These are phyloP conservation scores for Oenanthe sinensis DNA, from an alignment of 129 eudicot species.

Conservation along the genomic window DNA sequence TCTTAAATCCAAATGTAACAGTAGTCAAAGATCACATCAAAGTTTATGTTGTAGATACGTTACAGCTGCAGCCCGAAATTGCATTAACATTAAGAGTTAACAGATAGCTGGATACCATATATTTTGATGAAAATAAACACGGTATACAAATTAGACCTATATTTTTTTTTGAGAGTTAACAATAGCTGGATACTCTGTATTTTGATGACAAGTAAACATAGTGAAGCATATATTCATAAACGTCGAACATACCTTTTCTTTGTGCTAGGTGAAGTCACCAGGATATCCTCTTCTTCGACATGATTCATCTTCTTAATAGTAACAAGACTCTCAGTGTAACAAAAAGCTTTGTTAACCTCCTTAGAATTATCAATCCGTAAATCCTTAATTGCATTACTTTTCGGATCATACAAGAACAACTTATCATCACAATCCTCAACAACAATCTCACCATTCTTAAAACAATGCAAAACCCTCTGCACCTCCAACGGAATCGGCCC, in stretches of 20 bases:
- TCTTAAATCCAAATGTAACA: not conserved
- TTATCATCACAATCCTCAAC: not conserved
- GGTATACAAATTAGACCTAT: not conserved
- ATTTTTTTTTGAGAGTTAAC: not conserved
- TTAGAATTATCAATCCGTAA: not conserved
- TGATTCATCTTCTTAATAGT: not conserved
- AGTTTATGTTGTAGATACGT: not conserved
- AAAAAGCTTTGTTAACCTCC: constrained; percentile 3
- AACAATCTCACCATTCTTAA: not conserved
- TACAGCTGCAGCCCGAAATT: not conserved
- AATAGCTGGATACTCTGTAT: not conserved
- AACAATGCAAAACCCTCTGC: not conserved
- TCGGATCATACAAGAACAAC: not conserved
- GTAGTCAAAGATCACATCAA: not conserved
- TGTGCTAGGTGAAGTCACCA: not conserved
- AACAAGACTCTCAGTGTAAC: constrained; percentile 8
- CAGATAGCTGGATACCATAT: not conserved
- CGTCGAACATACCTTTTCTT: not conserved
- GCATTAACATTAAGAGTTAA: not conserved
- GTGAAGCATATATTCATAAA: not conserved
- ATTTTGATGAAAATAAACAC: not conserved
- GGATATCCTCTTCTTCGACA: not conserved
- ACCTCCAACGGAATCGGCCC: constrained; percentile 2
- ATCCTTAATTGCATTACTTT: not conserved
- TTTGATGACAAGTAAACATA: not conserved